These are phyloP conservation scores for Elaeagnus macrophylla DNA, from an alignment of 306 rosid species.

Conservation along the genomic window DNA sequence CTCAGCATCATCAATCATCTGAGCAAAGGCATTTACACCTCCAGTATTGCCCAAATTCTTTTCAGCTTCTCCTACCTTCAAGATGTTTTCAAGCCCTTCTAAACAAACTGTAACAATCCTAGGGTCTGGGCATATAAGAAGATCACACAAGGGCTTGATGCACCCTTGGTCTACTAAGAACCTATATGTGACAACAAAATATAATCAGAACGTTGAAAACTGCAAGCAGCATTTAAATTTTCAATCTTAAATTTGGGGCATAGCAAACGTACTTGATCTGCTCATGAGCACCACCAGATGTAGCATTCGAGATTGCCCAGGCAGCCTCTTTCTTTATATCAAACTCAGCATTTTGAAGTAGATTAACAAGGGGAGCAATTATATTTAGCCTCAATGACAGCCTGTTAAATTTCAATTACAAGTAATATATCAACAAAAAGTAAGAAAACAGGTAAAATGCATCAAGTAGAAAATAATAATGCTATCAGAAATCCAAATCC, in stretches of 20 bases:
- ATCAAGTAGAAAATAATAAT: background rate
- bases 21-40: conserved; percentile 66
- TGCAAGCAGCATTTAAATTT: too few relatives aligned
- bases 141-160: conserved; percentile 72
- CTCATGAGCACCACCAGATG: conserved; percentile 87
- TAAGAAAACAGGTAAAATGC: background rate
- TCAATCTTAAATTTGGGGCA: too few relatives aligned
- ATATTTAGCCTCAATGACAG: conserved; percentile 62
- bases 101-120: conserved; percentile 88
- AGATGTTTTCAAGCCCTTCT: conserved; percentile 93
- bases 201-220: background rate
- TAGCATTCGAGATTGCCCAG: conserved; percentile 94
- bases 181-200: conserved; percentile 27
- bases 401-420: conserved; percentile 27
- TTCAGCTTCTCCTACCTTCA: conserved; percentile 93
- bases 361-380: conserved; percentile 55
- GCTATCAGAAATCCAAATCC: background rate
- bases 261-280: conserved; percentile 51
- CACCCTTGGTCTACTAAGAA: conserved; percentile 59
- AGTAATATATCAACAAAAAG: background rate
- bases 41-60: conserved; percentile 56
- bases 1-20: conserved; percentile 79
- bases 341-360: conserved; percentile 90
- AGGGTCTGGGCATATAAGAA: conserved; percentile 83
- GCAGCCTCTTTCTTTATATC: conserved; percentile 98